Evolutionary conservation across 768 basidiomycete genomes (phyloP), one percentile per base, ranked within the genome.

Genomic region (Pleurotus platypus): DNA sequence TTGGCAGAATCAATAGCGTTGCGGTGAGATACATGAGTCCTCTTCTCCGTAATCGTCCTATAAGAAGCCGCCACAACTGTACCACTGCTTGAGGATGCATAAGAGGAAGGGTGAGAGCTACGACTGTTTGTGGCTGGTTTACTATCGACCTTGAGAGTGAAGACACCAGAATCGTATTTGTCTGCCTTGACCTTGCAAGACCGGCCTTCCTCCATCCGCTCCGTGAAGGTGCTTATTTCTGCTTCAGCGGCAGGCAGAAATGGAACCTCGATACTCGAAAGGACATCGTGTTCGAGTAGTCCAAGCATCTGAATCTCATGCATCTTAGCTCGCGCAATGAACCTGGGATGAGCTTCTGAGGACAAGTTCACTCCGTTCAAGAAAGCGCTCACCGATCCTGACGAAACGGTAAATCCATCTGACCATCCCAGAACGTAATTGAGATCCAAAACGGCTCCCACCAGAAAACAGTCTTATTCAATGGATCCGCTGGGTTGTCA

Each of bases 251-350:
- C 80, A 6, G 81, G 78, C 24, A 93, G 70, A 66, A 85, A 89
- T 1, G 95, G 94, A 11, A 97, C 84, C 60, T 91, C 89, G 58
- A 97, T 94, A 60, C 87, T 88, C 4, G 92, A 87, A 18, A 93
- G 84, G 27, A 97, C 87, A 63, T 96, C 94, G 62, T 95, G 91
- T 62, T 94, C 94, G 45, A 96, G 76, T 7, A 96, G 75, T 5
- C 95, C 95, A 1, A 97, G 81, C 90, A 92, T 95, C 66, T 97
- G 90, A 39, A 97, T 93, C 66, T 95, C 92, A 64, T 94, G 92
- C 93, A 97, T 96, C 73, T 92, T 92, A n/a, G 91, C 94, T 27
- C 96, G 85, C 4, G 93, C 89, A 22, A 98, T 78, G 67, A 98
- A 98, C 59, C 96, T 94, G 62, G 62, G 20, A 15, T 9, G 40